Evolutionary conservation across 2,329 filamentous ascomycete genomes (phyloP).

Genomic region (Trichophyton schoenleinii): DNA sequence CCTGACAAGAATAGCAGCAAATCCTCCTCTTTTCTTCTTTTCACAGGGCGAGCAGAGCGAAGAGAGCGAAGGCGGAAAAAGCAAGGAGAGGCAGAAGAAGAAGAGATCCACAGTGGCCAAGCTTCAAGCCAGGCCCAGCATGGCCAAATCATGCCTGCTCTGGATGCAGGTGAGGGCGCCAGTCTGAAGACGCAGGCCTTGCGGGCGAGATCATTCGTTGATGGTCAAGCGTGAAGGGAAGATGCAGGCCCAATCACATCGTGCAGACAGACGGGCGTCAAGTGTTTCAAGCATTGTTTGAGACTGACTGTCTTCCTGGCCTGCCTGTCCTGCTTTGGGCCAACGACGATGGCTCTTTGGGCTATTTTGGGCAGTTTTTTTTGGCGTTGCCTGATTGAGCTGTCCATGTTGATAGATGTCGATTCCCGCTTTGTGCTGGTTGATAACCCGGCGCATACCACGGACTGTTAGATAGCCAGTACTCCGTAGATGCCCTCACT

Average conservation of each 20-base stretch:
- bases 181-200: not conserved
- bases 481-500: no score
- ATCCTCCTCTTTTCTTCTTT: not conserved
- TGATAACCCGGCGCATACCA: no score
- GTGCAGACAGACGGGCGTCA: not conserved
- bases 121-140: not conserved
- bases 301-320: not conserved
- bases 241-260: not conserved
- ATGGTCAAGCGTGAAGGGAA: not conserved
- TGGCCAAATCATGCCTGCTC: not conserved
- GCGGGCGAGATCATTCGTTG: not conserved
- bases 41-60: not conserved
- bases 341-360: not conserved
- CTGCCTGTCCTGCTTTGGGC: not conserved
- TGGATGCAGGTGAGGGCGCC: not conserved
- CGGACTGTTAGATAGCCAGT: no score
- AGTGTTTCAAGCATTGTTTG: constrained; percentile 3
- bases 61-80: not conserved
- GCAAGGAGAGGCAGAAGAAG: not conserved
- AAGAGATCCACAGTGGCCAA: not conserved
- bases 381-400: no score
- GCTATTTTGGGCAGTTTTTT: no score
- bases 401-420: no score
- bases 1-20: constrained; percentile 6
- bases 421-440: no score